Base-by-base conservation (phyloP, 2,329 filamentous ascomycete species). In the Westerdykella aurantiaca region DNA sequence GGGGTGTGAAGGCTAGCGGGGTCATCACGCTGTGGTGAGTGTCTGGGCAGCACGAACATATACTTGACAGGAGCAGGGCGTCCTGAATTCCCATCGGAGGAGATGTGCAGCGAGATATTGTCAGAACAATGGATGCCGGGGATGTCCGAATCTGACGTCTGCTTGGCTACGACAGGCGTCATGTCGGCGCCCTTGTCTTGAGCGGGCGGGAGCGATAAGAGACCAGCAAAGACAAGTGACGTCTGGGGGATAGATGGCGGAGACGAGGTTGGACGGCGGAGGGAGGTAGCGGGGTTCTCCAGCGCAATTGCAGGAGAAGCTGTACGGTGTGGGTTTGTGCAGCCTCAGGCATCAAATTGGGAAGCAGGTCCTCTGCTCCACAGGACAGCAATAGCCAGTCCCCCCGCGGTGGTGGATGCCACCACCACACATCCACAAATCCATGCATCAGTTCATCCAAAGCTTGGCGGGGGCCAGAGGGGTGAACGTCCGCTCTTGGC, bases 51-150 rank as follows among this genome's bases (percentile, higher is more conserved):
- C 18, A 48, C 71, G 55, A 65, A 77, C 75, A 76, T 69, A 50
- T 75, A 74, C 60, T 72, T 74, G 53, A 75, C 60, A 25, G 68
- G 61, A 40, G 69, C 62, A 22, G 73, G 73, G 42, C 72, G 62
- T 41, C 55, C 57, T 37, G 66, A 63, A 33, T 64, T 59, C 42
- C 58, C 57, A n/a, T 61, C 54, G 21, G 68, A 49, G 25, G 64
- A 70, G 35, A 77, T 56, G 55, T 76, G 71, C 45, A 78, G 62
- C 37, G 64, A 62, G 48, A 75, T 73, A 52, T 70, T 69, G 57
- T 73, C 71, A 37, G 72, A 72, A 47, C 71, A 65, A 45, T 73
- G 64, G 40, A 75, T 66, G 45, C 67, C 68, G 12, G 55, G 57
- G 39, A 53, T 53, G 49, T 60, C 58, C 46, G 63, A 45, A 44